Base-by-base conservation (phyloP, 768 basidiomycete genomes). In the Mycena epipterygia region DNA sequence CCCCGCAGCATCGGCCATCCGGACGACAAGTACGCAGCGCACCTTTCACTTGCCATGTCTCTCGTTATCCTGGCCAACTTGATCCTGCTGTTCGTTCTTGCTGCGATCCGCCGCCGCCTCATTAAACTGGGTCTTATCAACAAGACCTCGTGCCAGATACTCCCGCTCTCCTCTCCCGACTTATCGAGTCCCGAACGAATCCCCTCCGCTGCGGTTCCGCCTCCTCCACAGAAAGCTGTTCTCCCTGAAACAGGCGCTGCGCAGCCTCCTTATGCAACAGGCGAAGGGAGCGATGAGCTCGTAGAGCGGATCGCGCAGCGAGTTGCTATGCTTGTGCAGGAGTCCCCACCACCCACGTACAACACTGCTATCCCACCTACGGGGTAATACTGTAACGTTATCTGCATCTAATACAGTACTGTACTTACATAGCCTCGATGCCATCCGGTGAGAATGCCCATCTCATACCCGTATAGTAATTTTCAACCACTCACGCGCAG, bases 251-350 rank as follows among this genome's bases (percentile, higher is more conserved):
- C 62, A 19, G 21, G 9, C 44, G 4, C 27, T 56, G 14, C 25
- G 12, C 32, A 56, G 2, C 30, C 35, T 17, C 5, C 12, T 35
- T 17, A 32, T 33, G 32, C 41, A 2, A 41, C n/a, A 1, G 52
- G 41, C 30, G 48, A 25, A 4, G 48, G 63, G 42, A 9, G 52
- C 44, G 63, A 35, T 1, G 64, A 42, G 23, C 55, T 65, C 19
- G 55, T 65, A 3, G 55, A 65, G 33, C 55, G 64, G 21, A 65
- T 65, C 35, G 55, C 55, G 8, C 64, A 65, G 46, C 64, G 64
- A 14, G 32, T 65, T 14, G 64, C 64, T n/a, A n/a, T 33, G 33
- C 42, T 65, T 13, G 64, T 65, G 4, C 63, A 27, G 2, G 30
- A 65, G 0, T 53, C 56, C 29, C 44, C 64, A 5, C 55, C 64